These are phyloP conservation scores for Ciborinia camelliae DNA, from an alignment of 2,329 filamentous ascomycete genomes.

Conservation along the genomic window DNA sequence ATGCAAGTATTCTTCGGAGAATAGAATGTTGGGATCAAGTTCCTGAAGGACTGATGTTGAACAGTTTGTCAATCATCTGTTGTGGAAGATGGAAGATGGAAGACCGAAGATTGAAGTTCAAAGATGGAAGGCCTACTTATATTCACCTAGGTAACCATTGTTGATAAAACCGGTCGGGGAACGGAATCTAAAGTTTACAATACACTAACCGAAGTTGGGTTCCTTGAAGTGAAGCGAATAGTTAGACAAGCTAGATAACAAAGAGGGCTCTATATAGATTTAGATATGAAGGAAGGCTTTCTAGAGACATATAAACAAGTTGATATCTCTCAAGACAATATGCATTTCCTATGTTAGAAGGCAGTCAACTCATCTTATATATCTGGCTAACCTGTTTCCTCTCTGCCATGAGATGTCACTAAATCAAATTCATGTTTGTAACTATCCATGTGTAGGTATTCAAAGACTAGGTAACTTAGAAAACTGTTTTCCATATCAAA, in stretches of 20 bases:
- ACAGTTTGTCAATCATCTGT: neutral
- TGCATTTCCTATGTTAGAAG: too few species aligned
- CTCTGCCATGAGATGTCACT: too few species aligned
- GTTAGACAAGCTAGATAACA: neutral
- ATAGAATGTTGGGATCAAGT: neutral
- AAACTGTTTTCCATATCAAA: neutral
- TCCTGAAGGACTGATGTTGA: neutral
- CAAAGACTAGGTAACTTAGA: too few species aligned
- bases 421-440: too few species aligned
- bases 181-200: neutral
- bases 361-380: too few species aligned
- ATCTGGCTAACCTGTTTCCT: too few species aligned
- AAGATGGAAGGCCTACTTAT: neutral
- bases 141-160: too few species aligned
- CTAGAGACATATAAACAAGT: too few species aligned
- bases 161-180: neutral
- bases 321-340: too few species aligned
- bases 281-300: neutral
- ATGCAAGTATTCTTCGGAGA: neutral
- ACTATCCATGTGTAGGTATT: too few species aligned
- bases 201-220: neutral
- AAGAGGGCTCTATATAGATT: neutral
- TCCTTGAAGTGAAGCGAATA: neutral
- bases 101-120: neutral
- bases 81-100: neutral